Evolutionary conservation across 768 basidiomycete species (phyloP), one percentile per base, ranked within the genome.

Genomic region (Kwoniella bestiolae): DNA sequence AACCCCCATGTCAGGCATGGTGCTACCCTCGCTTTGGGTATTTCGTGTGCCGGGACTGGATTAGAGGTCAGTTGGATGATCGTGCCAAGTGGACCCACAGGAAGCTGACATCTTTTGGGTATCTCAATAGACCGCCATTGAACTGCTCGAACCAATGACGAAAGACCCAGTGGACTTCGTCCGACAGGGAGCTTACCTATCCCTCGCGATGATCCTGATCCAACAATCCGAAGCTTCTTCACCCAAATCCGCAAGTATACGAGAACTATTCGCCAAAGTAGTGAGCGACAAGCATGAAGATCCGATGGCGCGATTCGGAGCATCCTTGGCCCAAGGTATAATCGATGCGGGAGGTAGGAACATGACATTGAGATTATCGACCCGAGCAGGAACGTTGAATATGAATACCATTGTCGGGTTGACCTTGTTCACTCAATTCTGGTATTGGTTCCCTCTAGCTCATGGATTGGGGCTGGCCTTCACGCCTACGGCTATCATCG

Each of bases 391-490:
- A 8, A 94, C 90, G 70, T 86, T 87, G 70, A 95, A 97, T 79
- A 94, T 94, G 71, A 91, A 86, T 51, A 93, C 95, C 2, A 91
- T 98, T 68, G 92, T 98, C 34, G 96, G 96, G n/a, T 94, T 98
- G 90, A 88, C 91, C 18, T 82, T 99, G 78, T 99, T 99, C 84
- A 91, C 91, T 75, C 96, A 99, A 81, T 98, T 99, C 83, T 99
- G 96, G 96, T 98, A 98, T 80, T 99, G 96, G 96, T 99, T 94
- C 82, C 96, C 96, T 34, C 84, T 98, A 28, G 93, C 94, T 14
- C 94, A 97, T 76, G 93, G 91, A 68, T 90, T 91, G 16, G 91
- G 90, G 73, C 83, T 99, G 69, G 90, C 94, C 2, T 97, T 99
- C 81, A 90, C 92, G 61, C 94, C 96, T 3, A 99, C 96, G 14